These are phyloP conservation scores for Malassezia caprae DNA, from an alignment of 1,284 basidiomycete species.

Conservation along the genomic window DNA sequence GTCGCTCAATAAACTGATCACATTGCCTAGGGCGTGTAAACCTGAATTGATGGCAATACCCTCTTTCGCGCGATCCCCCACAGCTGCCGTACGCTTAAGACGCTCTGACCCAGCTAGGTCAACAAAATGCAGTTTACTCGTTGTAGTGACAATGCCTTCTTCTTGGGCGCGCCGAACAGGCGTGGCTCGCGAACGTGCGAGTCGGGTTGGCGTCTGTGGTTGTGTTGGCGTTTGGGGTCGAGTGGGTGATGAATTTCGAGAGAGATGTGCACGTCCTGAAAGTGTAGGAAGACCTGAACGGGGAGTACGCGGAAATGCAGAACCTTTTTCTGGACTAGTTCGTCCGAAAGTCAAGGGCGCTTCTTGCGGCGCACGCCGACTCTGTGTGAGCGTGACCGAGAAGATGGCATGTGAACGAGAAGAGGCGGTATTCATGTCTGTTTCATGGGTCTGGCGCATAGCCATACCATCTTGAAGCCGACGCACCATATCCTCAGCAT, in stretches of 20 bases:
- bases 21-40: conserved; percentile 88
- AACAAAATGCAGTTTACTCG: conserved; percentile 96
- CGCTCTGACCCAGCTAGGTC: conserved; percentile 93
- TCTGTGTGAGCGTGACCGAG: conserved; percentile 73
- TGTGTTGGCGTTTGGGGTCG: conserved; percentile 12
- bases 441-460: conserved; percentile 86
- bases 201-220: background rate
- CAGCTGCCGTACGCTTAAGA: conserved; percentile 50
- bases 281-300: conserved; percentile 6
- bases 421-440: conserved; percentile 96
- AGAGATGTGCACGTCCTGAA: background rate
- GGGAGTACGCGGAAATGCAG: conserved; percentile 4
- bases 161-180: conserved; percentile 3
- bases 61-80: conserved; percentile 90
- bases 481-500: conserved; percentile 79
- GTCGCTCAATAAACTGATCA: conserved; percentile 95
- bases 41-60: conserved; percentile 80
- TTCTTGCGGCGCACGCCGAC: background rate
- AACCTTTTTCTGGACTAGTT: background rate
- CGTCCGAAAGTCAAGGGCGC: background rate
- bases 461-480: conserved; percentile 69
- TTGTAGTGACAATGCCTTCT: conserved; percentile 70
- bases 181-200: background rate
- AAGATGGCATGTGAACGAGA: conserved; percentile 98
- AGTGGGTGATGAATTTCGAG: conserved; percentile 6